Evolutionary conservation across 257 asterid species (phyloP).

Genomic region (Capsicum baccatum): DNA sequence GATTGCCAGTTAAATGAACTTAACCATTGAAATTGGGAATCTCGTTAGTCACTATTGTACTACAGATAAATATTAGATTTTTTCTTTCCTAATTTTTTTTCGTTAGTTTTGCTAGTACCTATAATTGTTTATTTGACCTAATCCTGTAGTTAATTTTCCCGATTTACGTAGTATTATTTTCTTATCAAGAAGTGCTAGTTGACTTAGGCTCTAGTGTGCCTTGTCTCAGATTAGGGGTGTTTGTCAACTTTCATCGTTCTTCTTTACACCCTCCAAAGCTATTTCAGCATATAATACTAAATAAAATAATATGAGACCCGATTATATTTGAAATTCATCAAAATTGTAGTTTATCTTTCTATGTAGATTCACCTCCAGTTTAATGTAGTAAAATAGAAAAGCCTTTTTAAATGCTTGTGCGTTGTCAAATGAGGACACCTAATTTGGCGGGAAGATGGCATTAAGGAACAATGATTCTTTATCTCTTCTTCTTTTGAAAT

Average conservation of each 20-base stretch:
- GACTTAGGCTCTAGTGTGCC: background rate
- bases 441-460: background rate
- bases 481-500: background rate
- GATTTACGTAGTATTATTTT: background rate
- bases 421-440: conserved; percentile 15
- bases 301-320: background rate
- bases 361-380: background rate
- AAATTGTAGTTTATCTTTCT: background rate
- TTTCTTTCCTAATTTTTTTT: background rate
- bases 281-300: background rate
- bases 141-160: background rate
- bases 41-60: background rate
- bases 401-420: conserved; percentile 15
- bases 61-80: background rate
- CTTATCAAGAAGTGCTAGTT: background rate
- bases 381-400: background rate
- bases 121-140: background rate
- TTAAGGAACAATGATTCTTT: background rate
- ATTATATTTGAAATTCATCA: background rate
- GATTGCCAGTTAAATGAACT: background rate
- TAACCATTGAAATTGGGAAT: background rate
- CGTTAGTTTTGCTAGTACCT: background rate
- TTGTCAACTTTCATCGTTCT: background rate
- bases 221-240: conserved; percentile 4
- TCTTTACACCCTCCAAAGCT: background rate